phyloP scores from a whole-genome alignment of 306 rosid species.

The Prunus mongolica region DNA sequence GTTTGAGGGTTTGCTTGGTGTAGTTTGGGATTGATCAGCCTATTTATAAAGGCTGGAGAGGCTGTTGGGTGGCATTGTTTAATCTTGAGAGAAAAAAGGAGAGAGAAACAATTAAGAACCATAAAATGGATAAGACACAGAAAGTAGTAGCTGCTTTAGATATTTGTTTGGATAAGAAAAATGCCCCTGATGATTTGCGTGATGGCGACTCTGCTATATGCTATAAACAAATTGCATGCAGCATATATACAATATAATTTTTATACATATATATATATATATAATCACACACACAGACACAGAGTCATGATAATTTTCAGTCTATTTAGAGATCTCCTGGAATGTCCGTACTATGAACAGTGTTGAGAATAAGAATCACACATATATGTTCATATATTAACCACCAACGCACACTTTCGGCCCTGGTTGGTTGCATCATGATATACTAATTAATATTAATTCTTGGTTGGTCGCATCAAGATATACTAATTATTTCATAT shows the following conservation, averaged over 20 bases:
- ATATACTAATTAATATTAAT: slow-evolving; percentile 19
- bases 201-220: slow-evolving; percentile 46
- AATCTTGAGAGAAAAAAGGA: slow-evolving; percentile 1
- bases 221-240: slow-evolving; percentile 53
- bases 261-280: not conserved
- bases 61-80: slow-evolving; percentile 6
- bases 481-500: slow-evolving; percentile 19
- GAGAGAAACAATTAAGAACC: slow-evolving; percentile 22
- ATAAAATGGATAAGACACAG: slow-evolving; percentile 48
- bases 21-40: slow-evolving; percentile 35
- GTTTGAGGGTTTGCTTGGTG: slow-evolving; percentile 36
- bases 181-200: slow-evolving; percentile 56
- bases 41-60: slow-evolving; percentile 64
- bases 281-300: not conserved
- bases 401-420: slow-evolving; percentile 32
- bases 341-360: slow-evolving; percentile 28
- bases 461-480: slow-evolving; percentile 32
- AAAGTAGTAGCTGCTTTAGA: slow-evolving; percentile 49
- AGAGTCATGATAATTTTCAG: slow-evolving; percentile 18
- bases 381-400: not conserved
- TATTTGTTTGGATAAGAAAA: slow-evolving; percentile 88
- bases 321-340: slow-evolving; percentile 23
- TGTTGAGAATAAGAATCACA: slow-evolving; percentile 44
- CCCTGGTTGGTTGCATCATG: slow-evolving; percentile 37
- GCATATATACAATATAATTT: slow-evolving; percentile 18